phyloP scores from a whole-genome alignment of 345 rosid species.

The Dipteronia dyeriana region DNA sequence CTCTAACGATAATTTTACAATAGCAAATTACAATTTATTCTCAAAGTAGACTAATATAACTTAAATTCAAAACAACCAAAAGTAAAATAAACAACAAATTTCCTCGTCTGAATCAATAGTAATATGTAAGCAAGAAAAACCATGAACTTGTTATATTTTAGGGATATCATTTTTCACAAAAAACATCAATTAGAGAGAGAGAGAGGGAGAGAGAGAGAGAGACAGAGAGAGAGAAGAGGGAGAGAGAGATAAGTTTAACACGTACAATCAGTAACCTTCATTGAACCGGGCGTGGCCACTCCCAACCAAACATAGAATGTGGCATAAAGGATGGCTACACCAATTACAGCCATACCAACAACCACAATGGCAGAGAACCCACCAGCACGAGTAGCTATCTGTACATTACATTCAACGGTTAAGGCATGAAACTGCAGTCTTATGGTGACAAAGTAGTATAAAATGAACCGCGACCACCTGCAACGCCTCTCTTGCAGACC shows the following conservation, averaged over 20 bases:
- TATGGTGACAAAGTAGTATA: slow-evolving; percentile 16
- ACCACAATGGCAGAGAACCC: slow-evolving; percentile 98
- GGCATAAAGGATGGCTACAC: slow-evolving; percentile 92
- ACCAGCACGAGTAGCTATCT: slow-evolving; percentile 97
- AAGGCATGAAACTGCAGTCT: slow-evolving; percentile 23
- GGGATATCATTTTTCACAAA: background rate
- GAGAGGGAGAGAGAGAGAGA: slow-evolving; percentile 5
- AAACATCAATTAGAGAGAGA: background rate
- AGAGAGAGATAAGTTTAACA: slow-evolving; percentile 19
- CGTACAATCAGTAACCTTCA: slow-evolving; percentile 94
- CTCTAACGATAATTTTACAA: background rate
- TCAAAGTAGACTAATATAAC: background rate
- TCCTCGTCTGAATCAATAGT: slow-evolving; percentile 3
- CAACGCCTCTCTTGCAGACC: slow-evolving; percentile 98
- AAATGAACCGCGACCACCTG: slow-evolving; percentile 70
- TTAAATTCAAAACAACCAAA: background rate
- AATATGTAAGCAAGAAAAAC: background rate
- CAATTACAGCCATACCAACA: slow-evolving; percentile 98
- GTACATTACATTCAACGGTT: slow-evolving; percentile 36
- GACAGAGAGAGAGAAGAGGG: background rate
- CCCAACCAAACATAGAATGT: slow-evolving; percentile 92
- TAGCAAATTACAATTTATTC: background rate
- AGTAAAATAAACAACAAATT: background rate
- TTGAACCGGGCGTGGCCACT: slow-evolving; percentile 79
- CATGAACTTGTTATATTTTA: background rate